phyloP scores from a whole-genome alignment of 2,329 filamentous ascomycete genomes.

The Pseudogymnoascus sp. region DNA sequence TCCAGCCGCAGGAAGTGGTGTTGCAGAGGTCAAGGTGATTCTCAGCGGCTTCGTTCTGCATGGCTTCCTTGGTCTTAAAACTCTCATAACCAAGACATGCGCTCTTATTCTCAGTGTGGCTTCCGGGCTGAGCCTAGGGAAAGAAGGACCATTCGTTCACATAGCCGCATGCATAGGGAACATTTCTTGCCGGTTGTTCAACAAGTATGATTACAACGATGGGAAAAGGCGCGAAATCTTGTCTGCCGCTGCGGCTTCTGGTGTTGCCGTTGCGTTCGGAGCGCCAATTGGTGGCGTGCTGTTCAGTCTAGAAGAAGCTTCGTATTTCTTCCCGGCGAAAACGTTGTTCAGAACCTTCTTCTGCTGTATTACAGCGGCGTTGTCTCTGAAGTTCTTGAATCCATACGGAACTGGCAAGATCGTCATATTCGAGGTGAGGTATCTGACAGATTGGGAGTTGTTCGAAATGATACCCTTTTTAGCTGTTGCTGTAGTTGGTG shows the following conservation, averaged over 20 bases:
- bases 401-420: conserved; percentile 96
- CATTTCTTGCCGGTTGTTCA: conserved; percentile 86
- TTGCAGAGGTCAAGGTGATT: conserved; percentile 95
- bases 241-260: conserved; percentile 85
- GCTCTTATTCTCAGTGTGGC: conserved; percentile 82
- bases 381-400: conserved; percentile 90
- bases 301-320: conserved; percentile 90
- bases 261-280: conserved; percentile 90
- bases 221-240: conserved; percentile 88
- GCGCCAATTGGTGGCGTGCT: conserved; percentile 84
- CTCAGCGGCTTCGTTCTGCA: conserved; percentile 96
- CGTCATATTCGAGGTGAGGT: conserved; percentile 91
- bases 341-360: conserved; percentile 97
- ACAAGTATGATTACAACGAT: conserved; percentile 90
- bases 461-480: conserved; percentile 86
- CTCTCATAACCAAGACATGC: conserved; percentile 74
- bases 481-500: conserved; percentile 77
- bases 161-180: conserved; percentile 94
- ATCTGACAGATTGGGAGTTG: conserved; percentile 82
- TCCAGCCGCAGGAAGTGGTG: conserved; percentile 88
- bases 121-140: conserved; percentile 87
- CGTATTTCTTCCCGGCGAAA: conserved; percentile 96
- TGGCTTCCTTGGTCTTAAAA: conserved; percentile 85
- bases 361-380: conserved; percentile 86
- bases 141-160: conserved; percentile 92